Base-by-base conservation (phyloP, 176 grass and related monocot species). In the Zoysia pacifica region DNA sequence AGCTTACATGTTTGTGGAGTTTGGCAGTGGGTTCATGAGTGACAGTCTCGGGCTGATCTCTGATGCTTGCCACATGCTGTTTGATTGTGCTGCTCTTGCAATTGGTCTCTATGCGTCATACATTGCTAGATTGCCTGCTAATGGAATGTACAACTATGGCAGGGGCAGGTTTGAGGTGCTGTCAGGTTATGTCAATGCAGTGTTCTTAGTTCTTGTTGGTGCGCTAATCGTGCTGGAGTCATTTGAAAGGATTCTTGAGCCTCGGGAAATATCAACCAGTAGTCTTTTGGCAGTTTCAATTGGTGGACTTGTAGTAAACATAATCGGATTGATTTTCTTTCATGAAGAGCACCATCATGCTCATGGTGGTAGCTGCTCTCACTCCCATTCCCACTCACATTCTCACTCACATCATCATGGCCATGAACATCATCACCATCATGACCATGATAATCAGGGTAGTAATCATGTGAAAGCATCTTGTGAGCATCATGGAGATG, bases 301-400 rank as follows among this genome's bases (percentile, higher is more conserved):
- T 12, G 96, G 96, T 44, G 96, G 96, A 8, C 86, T 98, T 74
- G 7, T 94, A 1, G 96, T 95, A 50, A 98, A 98, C 68, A 58
- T 98, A 50, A 82, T 98, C 38, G 96, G 96, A 39, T 83, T 98
- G 86, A 50, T 98, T 86, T 98, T 98, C 79, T 98, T 98, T 80
- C 96, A 98, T 58, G 96, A 98, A 80, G 92, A 98, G 86, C 96
- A 98, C 82, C 96, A 94, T 86, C 92, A 98, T 89, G 92, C 88
- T 1, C 96, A 98, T 87, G 95, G 95, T 0, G 79, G 86, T 67
- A 91, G 74, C 35, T 98, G 96, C 77, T 94, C 92, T 63, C 96
- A 98, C 81, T 88, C 87, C 11, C 89, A 90, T 62, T 80, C 72
- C 48, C 74, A 80, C 47, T 61, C 19, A 6, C 47, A 52, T 52